Evolutionary conservation across 106 monocot genomes (phyloP).

Genomic region (Apostasia shenzhenica): DNA sequence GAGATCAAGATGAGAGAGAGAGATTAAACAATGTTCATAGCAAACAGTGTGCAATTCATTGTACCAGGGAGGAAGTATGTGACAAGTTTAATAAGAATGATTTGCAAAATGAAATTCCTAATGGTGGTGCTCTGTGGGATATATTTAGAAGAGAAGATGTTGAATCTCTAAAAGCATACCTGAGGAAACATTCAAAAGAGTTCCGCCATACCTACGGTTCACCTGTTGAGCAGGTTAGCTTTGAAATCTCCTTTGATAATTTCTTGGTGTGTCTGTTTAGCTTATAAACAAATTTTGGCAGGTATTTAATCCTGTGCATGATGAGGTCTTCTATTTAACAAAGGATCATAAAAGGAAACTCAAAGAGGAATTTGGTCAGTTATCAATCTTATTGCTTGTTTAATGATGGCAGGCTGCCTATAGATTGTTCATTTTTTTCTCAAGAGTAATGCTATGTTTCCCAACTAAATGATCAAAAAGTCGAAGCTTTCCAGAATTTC

Average conservation of each 20-base stretch:
- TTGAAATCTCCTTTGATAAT: not conserved
- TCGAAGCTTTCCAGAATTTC: no score
- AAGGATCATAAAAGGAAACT: constrained; percentile 66
- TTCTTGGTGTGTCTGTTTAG: not conserved
- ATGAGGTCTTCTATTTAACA: constrained; percentile 78
- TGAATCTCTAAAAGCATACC: constrained; percentile 15
- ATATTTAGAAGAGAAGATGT: constrained; percentile 35
- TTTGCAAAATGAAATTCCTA: not conserved
- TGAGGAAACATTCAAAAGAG: constrained; percentile 24
- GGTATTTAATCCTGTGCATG: constrained; percentile 79
- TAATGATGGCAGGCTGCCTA: not conserved
- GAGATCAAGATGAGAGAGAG: constrained; percentile 41
- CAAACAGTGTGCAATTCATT: not conserved
- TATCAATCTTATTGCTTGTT: not conserved
- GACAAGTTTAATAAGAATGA: not conserved
- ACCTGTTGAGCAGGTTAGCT: constrained; percentile 17
- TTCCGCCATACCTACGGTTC: constrained; percentile 25
- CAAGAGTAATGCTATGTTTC: not conserved
- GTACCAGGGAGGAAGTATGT: not conserved
- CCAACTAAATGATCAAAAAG: no score
- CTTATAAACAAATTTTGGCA: constrained; percentile 5
- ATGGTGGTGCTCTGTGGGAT: constrained; percentile 43
- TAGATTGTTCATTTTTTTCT: not conserved
- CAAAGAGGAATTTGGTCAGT: constrained; percentile 81
- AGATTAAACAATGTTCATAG: not conserved